Evolutionary conservation across 768 basidiomycete species (phyloP).

Genomic region (Galerina marginata): DNA sequence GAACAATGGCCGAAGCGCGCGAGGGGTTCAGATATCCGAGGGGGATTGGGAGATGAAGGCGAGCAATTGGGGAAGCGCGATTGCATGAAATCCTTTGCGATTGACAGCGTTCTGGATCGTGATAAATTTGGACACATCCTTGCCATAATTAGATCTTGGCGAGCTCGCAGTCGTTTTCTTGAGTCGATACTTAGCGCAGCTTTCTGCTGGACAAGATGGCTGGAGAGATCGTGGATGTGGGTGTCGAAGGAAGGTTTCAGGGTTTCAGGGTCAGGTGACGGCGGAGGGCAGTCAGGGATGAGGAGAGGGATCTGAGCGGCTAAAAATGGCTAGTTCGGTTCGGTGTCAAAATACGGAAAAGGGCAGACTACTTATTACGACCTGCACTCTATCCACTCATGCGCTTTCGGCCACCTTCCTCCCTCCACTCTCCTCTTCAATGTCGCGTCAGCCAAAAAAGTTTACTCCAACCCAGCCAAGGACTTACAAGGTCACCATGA

Average conservation of each 20-base stretch:
- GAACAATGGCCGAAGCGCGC: not conserved
- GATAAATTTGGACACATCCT: conserved; percentile 1
- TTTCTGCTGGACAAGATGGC: too few relatives aligned
- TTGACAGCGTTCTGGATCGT: too few relatives aligned
- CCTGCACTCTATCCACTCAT: not conserved
- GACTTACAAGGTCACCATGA: conserved; percentile 25
- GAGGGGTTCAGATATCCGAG: conserved; percentile 1
- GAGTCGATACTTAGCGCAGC: too few relatives aligned
- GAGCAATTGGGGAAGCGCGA: not conserved
- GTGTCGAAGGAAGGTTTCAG: not conserved
- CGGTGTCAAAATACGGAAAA: conserved; percentile 11
- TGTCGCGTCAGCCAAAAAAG: conserved; percentile 15
- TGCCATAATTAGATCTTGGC: not conserved
- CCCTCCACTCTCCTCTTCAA: conserved; percentile 6
- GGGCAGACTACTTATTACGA: conserved; percentile 13
- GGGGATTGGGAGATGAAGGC: not conserved
- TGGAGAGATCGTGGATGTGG: not conserved
- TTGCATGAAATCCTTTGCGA: too few relatives aligned
- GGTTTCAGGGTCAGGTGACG: conserved; percentile 2
- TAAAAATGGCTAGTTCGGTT: conserved; percentile 16
- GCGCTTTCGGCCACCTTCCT: conserved; percentile 8
- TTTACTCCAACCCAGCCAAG: conserved; percentile 20
- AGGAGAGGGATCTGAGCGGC: not conserved
- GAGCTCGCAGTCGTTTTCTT: too few relatives aligned
- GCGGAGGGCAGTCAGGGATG: conserved; percentile 3